Base-by-base conservation (phyloP, 2,329 filamentous ascomycete genomes). In the Biscogniauxia mediterranea region DNA sequence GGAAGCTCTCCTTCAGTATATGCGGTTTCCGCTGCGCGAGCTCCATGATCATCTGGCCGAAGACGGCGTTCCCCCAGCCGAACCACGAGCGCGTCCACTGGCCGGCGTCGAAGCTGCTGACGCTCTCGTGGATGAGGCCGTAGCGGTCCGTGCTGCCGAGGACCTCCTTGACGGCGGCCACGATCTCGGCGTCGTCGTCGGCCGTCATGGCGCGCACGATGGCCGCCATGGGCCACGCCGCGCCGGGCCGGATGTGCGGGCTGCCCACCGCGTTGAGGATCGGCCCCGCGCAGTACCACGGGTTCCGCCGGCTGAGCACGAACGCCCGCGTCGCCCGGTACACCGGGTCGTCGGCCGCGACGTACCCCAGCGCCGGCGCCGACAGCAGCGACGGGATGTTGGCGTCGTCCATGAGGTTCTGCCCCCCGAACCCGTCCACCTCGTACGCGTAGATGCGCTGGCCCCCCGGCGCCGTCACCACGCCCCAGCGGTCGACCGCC, bases 61-160 rank as follows among this genome's bases (percentile, higher is more conserved):
- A 94, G 20, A 96, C 85, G 0, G 89, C 91, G 71, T 95, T 95
- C n/a, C 91, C 91, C 92, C 92, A 95, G 1, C 91, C 89, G 71
- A 96, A 95, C 90, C 80, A 81, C 55, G 77, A 76, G 52, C 79
- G 69, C 2, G 79, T 81, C 77, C 78, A 81, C 20, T 71, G 63
- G 4, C 64, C 70, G 21, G 82, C 78, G 61, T 84, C 78, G 54
- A 87, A 84, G 15, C 91, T 89, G 71, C 91, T 84, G 58, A 94
- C 82, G 61, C 88, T 91, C 78, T 96, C 93, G 68, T 96, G 92
- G 0, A 96, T 85, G 66, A 96, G 75, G 0, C 92, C 93, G 8
- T 91, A 79, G n/a, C 82, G 81, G 67, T 87, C 89, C 2, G 89
- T 92, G 62, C 87, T 86, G 66, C 87, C 85, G 61, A 96, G 85